Evolutionary conservation across 306 rosid species (phyloP).

Genomic region (Benincasa hispida): DNA sequence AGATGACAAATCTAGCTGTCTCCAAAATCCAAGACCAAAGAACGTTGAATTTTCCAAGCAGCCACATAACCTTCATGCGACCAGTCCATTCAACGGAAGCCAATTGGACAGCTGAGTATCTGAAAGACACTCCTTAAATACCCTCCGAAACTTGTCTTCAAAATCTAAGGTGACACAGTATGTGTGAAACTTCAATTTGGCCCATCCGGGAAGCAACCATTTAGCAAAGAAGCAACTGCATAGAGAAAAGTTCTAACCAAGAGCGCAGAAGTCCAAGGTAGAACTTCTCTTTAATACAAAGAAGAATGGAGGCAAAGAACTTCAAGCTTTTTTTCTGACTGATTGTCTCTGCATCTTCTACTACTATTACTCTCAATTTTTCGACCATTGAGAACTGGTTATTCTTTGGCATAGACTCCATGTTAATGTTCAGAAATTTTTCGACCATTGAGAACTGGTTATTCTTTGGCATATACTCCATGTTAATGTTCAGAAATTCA

Average conservation of each 20-base stretch:
- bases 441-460: background rate
- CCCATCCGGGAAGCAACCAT: conserved; percentile 83
- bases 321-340: background rate
- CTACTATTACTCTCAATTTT: background rate
- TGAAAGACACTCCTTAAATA: conserved; percentile 57
- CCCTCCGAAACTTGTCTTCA: conserved; percentile 63
- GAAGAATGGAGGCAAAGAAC: background rate
- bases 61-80: background rate
- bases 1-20: background rate
- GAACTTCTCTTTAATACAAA: background rate
- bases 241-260: background rate
- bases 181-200: conserved; percentile 65
- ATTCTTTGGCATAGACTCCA: background rate
- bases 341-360: background rate
- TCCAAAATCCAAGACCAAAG: background rate
- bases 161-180: conserved; percentile 60
- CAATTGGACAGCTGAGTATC: conserved; percentile 48
- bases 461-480: background rate
- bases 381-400: background rate
- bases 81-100: conserved; percentile 42
- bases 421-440: background rate
- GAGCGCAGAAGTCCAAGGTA: background rate
- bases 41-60: background rate
- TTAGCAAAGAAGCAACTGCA: conserved; percentile 44
- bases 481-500: background rate